Evolutionary conservation across 1,284 basidiomycete genomes (phyloP).

Genomic region (Exobasidium rhododendri): DNA sequence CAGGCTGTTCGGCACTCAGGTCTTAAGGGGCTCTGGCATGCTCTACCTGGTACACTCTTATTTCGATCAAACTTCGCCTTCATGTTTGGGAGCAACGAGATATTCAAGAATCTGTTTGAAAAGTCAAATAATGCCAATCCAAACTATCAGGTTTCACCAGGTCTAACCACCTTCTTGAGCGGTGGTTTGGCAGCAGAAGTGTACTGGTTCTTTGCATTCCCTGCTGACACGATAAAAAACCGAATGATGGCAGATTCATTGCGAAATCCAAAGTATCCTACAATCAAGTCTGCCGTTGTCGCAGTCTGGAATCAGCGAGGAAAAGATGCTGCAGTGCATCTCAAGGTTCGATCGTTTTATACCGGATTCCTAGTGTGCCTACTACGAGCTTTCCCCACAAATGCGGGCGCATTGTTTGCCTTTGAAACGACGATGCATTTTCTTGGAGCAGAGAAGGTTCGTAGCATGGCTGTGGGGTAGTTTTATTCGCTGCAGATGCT

Average conservation of each 20-base stretch:
- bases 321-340: constrained; percentile 2
- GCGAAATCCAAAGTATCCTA: constrained; percentile 57
- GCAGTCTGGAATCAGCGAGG: constrained; percentile 35
- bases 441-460: constrained; percentile 43
- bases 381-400: constrained; percentile 49
- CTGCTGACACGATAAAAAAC: constrained; percentile 70
- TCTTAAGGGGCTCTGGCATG: constrained; percentile 51
- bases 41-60: constrained; percentile 54
- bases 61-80: constrained; percentile 54
- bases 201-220: constrained; percentile 64
- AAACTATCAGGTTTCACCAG: constrained; percentile 62
- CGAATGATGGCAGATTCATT: constrained; percentile 60
- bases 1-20: constrained; percentile 51
- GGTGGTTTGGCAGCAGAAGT: constrained; percentile 58
- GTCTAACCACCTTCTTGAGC: constrained; percentile 67
- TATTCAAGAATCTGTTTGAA: constrained; percentile 37
- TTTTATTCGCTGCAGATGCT: not conserved
- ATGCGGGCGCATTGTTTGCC: constrained; percentile 46
- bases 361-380: constrained; percentile 45
- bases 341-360: constrained; percentile 30
- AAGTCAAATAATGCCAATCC: constrained; percentile 30
- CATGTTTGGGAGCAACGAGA: constrained; percentile 51
- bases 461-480: not conserved
- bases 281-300: constrained; percentile 24
- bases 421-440: constrained; percentile 49